These are phyloP conservation scores for Dioscorea dumetorum DNA, from an alignment of 106 monocot species.

Conservation along the genomic window DNA sequence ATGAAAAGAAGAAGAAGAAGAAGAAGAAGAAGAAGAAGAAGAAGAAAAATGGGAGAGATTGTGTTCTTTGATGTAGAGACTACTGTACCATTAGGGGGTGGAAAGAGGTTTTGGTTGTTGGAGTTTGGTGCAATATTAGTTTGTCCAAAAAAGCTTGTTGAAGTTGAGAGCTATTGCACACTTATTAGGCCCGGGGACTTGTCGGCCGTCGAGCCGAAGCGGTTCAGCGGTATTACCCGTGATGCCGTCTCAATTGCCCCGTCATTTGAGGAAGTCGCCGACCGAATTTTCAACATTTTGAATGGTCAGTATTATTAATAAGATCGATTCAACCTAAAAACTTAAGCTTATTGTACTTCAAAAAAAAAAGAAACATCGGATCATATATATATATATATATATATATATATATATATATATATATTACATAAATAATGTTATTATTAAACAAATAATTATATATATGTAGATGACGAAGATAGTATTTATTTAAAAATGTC, in stretches of 20 bases:
- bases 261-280: conserved; percentile 61
- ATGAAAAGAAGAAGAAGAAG: not conserved
- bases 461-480: not conserved
- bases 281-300: conserved; percentile 50
- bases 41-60: conserved; percentile 36
- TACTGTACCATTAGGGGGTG: conserved; percentile 29
- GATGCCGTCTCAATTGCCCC: conserved; percentile 58
- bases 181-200: conserved; percentile 64
- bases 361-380: no score
- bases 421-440: no score
- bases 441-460: no score
- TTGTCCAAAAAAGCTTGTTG: conserved; percentile 74
- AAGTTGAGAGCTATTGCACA: conserved; percentile 80
- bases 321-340: no score
- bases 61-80: conserved; percentile 92
- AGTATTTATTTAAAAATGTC: not conserved
- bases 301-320: conserved; percentile 34
- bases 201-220: conserved; percentile 37
- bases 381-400: no score
- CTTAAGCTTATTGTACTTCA: no score
- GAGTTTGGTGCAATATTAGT: conserved; percentile 89
- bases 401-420: no score
- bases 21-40: not conserved
- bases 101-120: conserved; percentile 44
- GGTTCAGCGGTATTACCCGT: conserved; percentile 53